Base-by-base conservation (phyloP, 441 rosid genomes). In the Arabidopsis lyrata region DNA sequence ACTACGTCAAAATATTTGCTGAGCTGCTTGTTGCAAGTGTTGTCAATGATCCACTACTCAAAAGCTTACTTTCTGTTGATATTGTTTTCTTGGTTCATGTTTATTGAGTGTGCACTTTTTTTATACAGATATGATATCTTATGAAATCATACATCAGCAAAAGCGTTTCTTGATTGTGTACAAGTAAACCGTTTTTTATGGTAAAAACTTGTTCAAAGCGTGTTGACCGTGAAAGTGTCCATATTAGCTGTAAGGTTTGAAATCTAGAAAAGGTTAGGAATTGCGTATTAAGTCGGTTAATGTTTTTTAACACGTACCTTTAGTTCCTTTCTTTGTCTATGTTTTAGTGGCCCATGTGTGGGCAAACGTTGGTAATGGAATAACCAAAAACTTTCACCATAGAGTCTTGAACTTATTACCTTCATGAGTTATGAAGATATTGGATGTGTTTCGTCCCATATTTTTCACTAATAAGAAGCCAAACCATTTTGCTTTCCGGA, bases 31-130 rank as follows among this genome's bases (percentile, higher is more conserved):
- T 59, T 47, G 59, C 8, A 42, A 65, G 59, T 72, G 74, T 67
- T 31, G 81, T 77, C 81, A 67, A 72, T 59, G 60, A 66, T 77
- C 81, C 77, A 77, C 77, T 77, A 77, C 27, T 41, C 36, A 3
- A 63, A 29, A 49, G 31, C 64, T 77, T 77, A 61, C 66, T 60
- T 72, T 67, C 49, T 53, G 47, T 52, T 77, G 44, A 38, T 66
- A 35, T 77, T 67, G 70, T 66, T 60, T 72, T 54, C 74, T 72
- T 72, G 77, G 77, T 77, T 77, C 77, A 14, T 77, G 69, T 66
- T 72, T 31, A 10, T 66, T 77, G 58, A 73, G 77, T 65, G 29
- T 63, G 59, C 71, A 47, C 22, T 54, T 70, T 20, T 31, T 56
- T 14, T 8, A 52, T 39, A n/a, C 31, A 20, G 22, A 64, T 65